Evolutionary conservation across 2,329 filamentous ascomycete genomes (phyloP).

Genomic region (Erysiphe neolycopersici): DNA sequence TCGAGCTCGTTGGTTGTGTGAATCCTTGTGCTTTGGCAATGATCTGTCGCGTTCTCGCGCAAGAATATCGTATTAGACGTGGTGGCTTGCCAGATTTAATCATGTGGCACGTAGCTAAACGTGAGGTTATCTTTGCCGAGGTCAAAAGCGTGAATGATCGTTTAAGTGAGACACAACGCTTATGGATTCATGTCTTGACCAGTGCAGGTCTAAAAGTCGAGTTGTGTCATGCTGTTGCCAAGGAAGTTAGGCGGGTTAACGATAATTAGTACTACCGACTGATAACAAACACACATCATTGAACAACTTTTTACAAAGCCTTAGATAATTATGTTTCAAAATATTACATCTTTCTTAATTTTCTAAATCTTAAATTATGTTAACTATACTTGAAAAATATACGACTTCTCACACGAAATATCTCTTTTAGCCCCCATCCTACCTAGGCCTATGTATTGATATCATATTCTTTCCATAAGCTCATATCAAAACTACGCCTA

Average conservation of each 20-base stretch:
- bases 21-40: slow-evolving; percentile 53
- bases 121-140: slow-evolving; percentile 9
- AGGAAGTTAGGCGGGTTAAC: slow-evolving; percentile 6
- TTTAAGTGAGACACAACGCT: slow-evolving; percentile 77
- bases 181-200: slow-evolving; percentile 89
- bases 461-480: too few species aligned
- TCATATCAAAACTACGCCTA: too few species aligned
- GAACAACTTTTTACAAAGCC: too few species aligned
- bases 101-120: slow-evolving; percentile 32
- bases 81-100: slow-evolving; percentile 83
- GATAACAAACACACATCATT: neutral
- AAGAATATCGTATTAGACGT: slow-evolving; percentile 71
- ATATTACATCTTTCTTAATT: neutral
- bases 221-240: slow-evolving; percentile 32
- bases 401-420: too few species aligned
- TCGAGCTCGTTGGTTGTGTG: slow-evolving; percentile 58
- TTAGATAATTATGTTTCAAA: neutral
- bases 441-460: too few species aligned
- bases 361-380: neutral
- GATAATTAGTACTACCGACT: neutral
- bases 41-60: slow-evolving; percentile 79
- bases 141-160: slow-evolving; percentile 47
- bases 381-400: too few species aligned
- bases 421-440: neutral
- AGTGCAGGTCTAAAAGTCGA: slow-evolving; percentile 69